A percentile compares a stretch with the other conserved stretches of the same genome.
phyloP scores from a whole-genome alignment of 2,329 filamentous ascomycete species.

The Alternaria alternata region DNA sequence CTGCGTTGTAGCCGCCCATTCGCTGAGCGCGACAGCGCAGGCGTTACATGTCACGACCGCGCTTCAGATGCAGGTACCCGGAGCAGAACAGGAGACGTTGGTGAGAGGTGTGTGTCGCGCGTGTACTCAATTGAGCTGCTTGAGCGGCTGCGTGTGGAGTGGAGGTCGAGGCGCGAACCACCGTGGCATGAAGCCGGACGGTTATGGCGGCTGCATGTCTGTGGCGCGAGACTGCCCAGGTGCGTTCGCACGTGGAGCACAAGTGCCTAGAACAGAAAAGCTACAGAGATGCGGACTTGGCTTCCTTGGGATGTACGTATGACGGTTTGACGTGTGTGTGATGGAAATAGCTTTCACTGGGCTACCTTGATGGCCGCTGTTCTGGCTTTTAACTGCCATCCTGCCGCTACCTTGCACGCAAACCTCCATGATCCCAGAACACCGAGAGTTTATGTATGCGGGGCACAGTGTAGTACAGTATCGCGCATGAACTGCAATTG shows the following conservation, averaged over 20 bases:
- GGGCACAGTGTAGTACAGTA: neutral
- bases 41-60: slow-evolving; percentile 30
- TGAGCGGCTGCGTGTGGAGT: slow-evolving; percentile 18
- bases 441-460: neutral
- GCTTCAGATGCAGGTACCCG: slow-evolving; percentile 29
- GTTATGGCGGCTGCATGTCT: slow-evolving; percentile 4
- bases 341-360: slow-evolving; percentile 3
- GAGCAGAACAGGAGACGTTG: slow-evolving; percentile 22
- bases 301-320: neutral
- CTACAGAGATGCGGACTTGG: neutral
- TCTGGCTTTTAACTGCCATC: neutral
- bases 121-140: slow-evolving; percentile 5
- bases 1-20: slow-evolving; percentile 22
- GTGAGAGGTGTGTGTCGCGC: slow-evolving; percentile 19
- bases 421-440: slow-evolving; percentile 9
- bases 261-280: neutral
- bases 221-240: neutral
- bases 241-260: slow-evolving; percentile 14
- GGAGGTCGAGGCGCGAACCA: slow-evolving; percentile 1
- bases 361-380: slow-evolving; percentile 8
- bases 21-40: slow-evolving; percentile 8
- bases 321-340: slow-evolving; percentile 1
- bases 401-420: neutral
- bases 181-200: neutral
- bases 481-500: slow-evolving; percentile 15